Base-by-base conservation (phyloP, 2,329 filamentous ascomycete species). In the Malbranchea zuffiana region DNA sequence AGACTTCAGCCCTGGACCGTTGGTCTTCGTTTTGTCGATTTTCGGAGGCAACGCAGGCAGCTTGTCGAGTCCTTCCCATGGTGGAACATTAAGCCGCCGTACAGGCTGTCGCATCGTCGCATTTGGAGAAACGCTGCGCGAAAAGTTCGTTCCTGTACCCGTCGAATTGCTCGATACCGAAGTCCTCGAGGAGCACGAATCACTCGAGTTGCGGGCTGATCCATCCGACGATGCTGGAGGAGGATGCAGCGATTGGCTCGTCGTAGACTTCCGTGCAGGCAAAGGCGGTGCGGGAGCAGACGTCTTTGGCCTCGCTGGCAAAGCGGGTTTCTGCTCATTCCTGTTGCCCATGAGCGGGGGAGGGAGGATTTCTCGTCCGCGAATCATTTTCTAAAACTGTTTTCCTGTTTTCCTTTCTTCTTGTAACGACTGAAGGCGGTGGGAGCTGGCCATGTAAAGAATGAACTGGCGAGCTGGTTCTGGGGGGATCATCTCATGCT, bases 31-130 rank as follows among this genome's bases (percentile, higher is more conserved):
- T n/a, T n/a, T n/a, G n/a, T n/a, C n/a, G n/a, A n/a, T n/a, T n/a
- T 39, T 39, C 5, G 36, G 36, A 68, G 64, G 32, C 72, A 72
- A 23, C 76, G 56, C 19, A 26, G 67, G 60, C 35, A 74, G 74
- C 6, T 77, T 54, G 24, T 66, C 63, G 10, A 65, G 54, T 32
- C 72, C 67, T 42, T 73, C 71, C 56, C 68, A 78, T 31, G 67
- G 66, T 6, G 75, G 74, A 4, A 74, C 70, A 47, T 67, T 66
- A 32, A 71, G 56, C 4, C 12, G 29, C 12, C 35, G 13, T 25
- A 61, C 56, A 40, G 57, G 54, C 16, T 54, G 47, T 24, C 52
- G 56, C 16, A 56, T 50, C 16, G 44, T 54, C 19, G n/a, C 17
- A n/a, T 29, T 38, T 12, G 39, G 26, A 12, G 37, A 25, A 7